phyloP scores from a whole-genome alignment of 208 protist genomes.

The Tritrichomonas foetus region DNA sequence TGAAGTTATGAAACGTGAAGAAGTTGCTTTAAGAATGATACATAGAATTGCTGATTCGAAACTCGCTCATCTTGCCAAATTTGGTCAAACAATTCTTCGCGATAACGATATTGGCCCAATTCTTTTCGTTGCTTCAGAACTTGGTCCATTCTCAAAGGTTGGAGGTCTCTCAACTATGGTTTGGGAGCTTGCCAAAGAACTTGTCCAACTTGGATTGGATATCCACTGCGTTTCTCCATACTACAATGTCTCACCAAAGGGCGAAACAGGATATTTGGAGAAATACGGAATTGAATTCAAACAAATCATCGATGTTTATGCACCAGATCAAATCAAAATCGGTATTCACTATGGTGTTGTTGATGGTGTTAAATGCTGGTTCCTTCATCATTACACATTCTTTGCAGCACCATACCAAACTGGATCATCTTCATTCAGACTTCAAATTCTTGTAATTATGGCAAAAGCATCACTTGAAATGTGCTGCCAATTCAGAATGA shows the following conservation, averaged over 20 bases:
- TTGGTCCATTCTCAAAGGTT: too few relatives aligned
- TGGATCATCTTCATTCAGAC: not conserved
- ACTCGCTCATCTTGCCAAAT: not conserved
- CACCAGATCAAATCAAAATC: conserved; percentile 22
- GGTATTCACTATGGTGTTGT: conserved; percentile 25
- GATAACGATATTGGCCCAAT: not conserved
- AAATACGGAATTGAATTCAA: not conserved
- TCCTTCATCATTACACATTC: conserved; percentile 29
- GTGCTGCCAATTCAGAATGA: not conserved
- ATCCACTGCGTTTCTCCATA: not conserved
- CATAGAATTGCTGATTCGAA: not conserved
- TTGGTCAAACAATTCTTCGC: not conserved
- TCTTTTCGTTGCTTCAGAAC: not conserved
- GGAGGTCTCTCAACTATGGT: too few relatives aligned
- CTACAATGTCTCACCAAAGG: not conserved
- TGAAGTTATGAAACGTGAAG: not conserved
- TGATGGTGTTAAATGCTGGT: conserved; percentile 5
- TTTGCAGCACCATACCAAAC: conserved; percentile 12
- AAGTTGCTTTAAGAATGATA: not conserved
- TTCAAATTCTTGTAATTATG: not conserved
- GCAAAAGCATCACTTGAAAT: not conserved
- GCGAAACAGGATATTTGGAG: not conserved
- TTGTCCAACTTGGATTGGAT: not conserved
- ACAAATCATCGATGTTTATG: not conserved
- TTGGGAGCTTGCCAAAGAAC: too few relatives aligned